Conservation (phyloP, 257 asterid genomes). For the Rehmannia glutinosa region DNA sequence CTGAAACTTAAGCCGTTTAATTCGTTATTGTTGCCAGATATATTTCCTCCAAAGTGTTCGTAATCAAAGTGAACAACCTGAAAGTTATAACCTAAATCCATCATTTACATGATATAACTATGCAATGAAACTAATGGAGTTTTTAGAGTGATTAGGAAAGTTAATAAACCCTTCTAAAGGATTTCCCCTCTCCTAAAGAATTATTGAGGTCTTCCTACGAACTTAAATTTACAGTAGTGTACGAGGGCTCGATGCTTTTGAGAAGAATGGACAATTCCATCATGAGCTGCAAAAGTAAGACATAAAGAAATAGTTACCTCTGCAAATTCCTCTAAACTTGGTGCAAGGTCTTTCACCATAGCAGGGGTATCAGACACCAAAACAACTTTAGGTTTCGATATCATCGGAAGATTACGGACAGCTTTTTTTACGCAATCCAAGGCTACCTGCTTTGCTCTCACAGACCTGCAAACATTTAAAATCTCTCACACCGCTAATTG, state of each 20-base stretch:
- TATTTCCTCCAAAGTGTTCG: slow-evolving; percentile 50
- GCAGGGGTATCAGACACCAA: slow-evolving; percentile 87
- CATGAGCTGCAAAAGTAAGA: not conserved
- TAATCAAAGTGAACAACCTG: slow-evolving; percentile 87
- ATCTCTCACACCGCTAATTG: not conserved
- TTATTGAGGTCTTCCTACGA: too few species aligned
- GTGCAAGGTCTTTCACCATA: slow-evolving; percentile 51
- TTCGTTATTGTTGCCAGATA: slow-evolving; percentile 34
- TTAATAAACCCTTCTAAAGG: not conserved
- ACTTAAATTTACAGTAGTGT: not conserved
- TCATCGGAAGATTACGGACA: slow-evolving; percentile 26
- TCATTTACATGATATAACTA: not conserved
- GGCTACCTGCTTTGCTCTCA: slow-evolving; percentile 77
- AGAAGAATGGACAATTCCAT: not conserved
- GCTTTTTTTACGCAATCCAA: slow-evolving; percentile 57
- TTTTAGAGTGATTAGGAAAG: not conserved
- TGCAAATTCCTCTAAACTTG: slow-evolving; percentile 53
- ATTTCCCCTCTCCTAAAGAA: not conserved
- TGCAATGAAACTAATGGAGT: not conserved
- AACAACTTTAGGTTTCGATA: slow-evolving; percentile 62
- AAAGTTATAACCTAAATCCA: not conserved
- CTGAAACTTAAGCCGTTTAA: slow-evolving; percentile 43
- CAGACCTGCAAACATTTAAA: slow-evolving; percentile 48
- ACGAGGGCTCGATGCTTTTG: not conserved
- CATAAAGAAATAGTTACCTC: slow-evolving; percentile 44